These are phyloP conservation scores for Cladosporium velox DNA, from an alignment of 2,329 filamentous ascomycete species.

Conservation along the genomic window DNA sequence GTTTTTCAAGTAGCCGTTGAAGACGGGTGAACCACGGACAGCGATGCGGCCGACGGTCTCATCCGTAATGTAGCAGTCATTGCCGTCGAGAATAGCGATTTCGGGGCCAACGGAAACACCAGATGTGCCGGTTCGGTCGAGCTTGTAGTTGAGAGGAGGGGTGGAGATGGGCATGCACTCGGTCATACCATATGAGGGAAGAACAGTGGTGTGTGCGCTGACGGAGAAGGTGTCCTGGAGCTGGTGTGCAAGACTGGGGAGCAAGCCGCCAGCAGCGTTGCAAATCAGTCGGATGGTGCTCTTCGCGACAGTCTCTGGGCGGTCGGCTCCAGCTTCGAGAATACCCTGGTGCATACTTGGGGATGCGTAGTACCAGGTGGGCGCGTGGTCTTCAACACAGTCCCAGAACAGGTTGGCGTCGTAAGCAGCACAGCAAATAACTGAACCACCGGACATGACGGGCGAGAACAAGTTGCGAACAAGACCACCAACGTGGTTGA, in stretches of 20 bases:
- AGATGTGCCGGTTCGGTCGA: slow-evolving; percentile 57
- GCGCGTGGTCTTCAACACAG: slow-evolving; percentile 49
- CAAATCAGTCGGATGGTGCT: slow-evolving; percentile 56
- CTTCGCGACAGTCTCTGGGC: slow-evolving; percentile 45
- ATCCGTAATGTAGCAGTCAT: slow-evolving; percentile 35
- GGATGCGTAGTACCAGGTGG: slow-evolving; percentile 62
- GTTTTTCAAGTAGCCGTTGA: slow-evolving; percentile 53
- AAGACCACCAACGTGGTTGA: slow-evolving; percentile 57
- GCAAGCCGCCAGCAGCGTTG: slow-evolving; percentile 57
- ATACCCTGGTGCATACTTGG: slow-evolving; percentile 60
- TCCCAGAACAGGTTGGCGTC: slow-evolving; percentile 61
- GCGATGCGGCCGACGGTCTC: slow-evolving; percentile 45
- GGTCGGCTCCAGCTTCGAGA: slow-evolving; percentile 47
- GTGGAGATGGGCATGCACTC: slow-evolving; percentile 62
- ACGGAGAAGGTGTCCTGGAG: slow-evolving; percentile 53
- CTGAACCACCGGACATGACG: slow-evolving; percentile 56
- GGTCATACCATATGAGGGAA: slow-evolving; percentile 63
- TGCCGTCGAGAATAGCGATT: slow-evolving; percentile 51
- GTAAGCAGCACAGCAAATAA: slow-evolving; percentile 57
- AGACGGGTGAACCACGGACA: slow-evolving; percentile 55
- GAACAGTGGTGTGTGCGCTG: slow-evolving; percentile 39
- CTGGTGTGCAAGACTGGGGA: slow-evolving; percentile 53
- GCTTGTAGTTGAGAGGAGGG: slow-evolving; percentile 54
- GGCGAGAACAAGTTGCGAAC: slow-evolving; percentile 59
- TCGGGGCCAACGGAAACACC: slow-evolving; percentile 56